phyloP scores from a whole-genome alignment of 176 grass and related monocot species.

The Aegilops umbellulata region DNA sequence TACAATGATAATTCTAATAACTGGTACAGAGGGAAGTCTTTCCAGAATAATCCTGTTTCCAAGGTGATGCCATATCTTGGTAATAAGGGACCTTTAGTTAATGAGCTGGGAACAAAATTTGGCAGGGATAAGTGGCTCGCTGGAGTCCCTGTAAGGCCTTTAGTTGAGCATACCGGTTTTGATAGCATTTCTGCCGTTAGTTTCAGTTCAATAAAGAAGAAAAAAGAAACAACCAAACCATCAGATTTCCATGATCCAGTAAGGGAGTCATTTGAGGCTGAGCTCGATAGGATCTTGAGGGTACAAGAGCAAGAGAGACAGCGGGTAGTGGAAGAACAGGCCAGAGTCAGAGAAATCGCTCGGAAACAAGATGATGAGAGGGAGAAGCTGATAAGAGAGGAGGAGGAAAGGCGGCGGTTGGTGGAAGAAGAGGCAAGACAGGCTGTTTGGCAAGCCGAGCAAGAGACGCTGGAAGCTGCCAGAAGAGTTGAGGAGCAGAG shows the following conservation, averaged over 20 bases:
- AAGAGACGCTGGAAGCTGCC: conserved; percentile 74
- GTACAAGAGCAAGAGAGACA: conserved; percentile 84
- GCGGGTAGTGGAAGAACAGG: conserved; percentile 70
- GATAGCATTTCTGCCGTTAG: conserved; percentile 61
- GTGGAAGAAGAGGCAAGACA: conserved; percentile 76
- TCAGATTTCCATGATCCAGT: conserved; percentile 80
- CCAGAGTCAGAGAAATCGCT: conserved; percentile 63
- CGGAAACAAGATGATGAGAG: conserved; percentile 79
- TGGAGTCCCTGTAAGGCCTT: conserved; percentile 41
- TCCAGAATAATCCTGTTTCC: conserved; percentile 56
- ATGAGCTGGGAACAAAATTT: conserved; percentile 47
- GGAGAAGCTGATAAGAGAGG: conserved; percentile 78
- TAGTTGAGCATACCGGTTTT: conserved; percentile 61
- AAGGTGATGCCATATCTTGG: conserved; percentile 48
- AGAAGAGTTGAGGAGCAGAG: conserved; percentile 82
- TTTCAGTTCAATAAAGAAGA: conserved; percentile 81
- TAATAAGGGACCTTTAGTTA: conserved; percentile 51
- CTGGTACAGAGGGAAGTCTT: conserved; percentile 61
- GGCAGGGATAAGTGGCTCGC: conserved; percentile 53
- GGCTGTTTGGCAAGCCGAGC: conserved; percentile 72
- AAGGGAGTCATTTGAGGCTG: conserved; percentile 95
- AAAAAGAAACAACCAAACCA: conserved; percentile 63
- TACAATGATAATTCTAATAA: conserved; percentile 51
- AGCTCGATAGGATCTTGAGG: conserved; percentile 86
- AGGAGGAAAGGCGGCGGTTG: conserved; percentile 61